These are phyloP conservation scores for Metschnikowia aberdeeniae DNA, from an alignment of 805 yeast genomes.

Conservation along the genomic window DNA sequence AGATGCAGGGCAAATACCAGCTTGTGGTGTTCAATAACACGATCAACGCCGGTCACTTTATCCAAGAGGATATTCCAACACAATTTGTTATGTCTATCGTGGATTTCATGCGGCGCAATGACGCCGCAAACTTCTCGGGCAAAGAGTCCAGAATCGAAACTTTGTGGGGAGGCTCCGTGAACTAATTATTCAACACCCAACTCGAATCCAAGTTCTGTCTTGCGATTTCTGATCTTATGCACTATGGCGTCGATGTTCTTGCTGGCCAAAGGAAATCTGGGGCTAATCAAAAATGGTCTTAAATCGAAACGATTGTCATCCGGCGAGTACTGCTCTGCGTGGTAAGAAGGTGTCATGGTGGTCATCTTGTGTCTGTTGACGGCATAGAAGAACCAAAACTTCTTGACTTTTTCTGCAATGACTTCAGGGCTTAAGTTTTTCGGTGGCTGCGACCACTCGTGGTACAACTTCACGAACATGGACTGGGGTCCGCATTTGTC, in stretches of 20 bases:
- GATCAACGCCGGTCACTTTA: slow-evolving; percentile 70
- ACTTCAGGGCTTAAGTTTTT: slow-evolving; percentile 68
- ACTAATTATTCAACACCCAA: slow-evolving; percentile 3
- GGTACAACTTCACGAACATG: slow-evolving; percentile 85
- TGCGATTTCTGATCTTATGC: slow-evolving; percentile 45
- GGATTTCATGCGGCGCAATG: slow-evolving; percentile 48
- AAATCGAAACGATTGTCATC: slow-evolving; percentile 96
- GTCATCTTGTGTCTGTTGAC: slow-evolving; percentile 96
- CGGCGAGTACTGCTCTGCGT: slow-evolving; percentile 97
- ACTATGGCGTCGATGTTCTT: slow-evolving; percentile 82
- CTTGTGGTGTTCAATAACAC: slow-evolving; percentile 67
- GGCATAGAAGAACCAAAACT: slow-evolving; percentile 90
- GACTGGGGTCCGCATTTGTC: slow-evolving; percentile 96
- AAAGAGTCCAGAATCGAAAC: slow-evolving; percentile 31
- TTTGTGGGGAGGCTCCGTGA: slow-evolving; percentile 34
- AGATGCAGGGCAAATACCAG: slow-evolving; percentile 97
- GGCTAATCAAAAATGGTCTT: slow-evolving; percentile 91
- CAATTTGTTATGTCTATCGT: slow-evolving; percentile 56
- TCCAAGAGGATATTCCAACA: slow-evolving; percentile 87
- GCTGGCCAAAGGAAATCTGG: slow-evolving; percentile 85
- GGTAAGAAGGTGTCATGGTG: slow-evolving; percentile 94
- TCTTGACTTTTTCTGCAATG: slow-evolving; percentile 88
- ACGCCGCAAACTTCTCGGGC: slow-evolving; percentile 28
- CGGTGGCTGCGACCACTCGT: slow-evolving; percentile 81
- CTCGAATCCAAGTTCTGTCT: slow-evolving; percentile 12